Base-by-base conservation (phyloP, 768 basidiomycete species). In the Mycena belliarum region DNA sequence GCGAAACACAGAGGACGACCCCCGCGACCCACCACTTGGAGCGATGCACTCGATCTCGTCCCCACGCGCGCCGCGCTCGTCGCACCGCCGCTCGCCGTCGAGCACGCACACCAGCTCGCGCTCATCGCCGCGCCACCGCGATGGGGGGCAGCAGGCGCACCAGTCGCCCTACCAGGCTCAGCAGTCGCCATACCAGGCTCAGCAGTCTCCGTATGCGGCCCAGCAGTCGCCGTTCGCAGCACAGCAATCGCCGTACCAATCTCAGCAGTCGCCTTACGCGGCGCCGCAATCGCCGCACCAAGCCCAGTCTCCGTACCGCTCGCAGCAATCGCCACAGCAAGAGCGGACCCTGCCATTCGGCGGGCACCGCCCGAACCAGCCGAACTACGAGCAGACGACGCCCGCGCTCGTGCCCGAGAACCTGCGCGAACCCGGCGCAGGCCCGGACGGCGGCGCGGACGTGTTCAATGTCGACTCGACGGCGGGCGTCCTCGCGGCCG, bases 61-160 rank as follows among this genome's bases (percentile, higher is more conserved):
- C 16, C 62, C 62, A 2, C 41, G 48, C 43, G 54, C 62, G 1
- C 61, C 57, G 6, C 62, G 58, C 14, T 57, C 58, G 3, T 45
- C 58, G 7, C 58, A 60, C 52, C 54, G 44, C 51, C 29, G 62
- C 40, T 52, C 53, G 4, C 32, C 54, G 0, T 63, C 61, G 7
- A 60, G 55, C 7, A 60, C 58, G 29, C 29, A 12, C 29, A 32
- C 29, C n/a, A n/a, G n/a, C n/a, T n/a, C n/a, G 7, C 57, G 57
- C 4, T 35, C 50, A 8, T 57, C 62, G 2, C 58, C 58, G 23
- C 62, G 55, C 47, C n/a, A n/a, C n/a, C n/a, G n/a, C n/a, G n/a
- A n/a, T n/a, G n/a, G n/a, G n/a, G n/a, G n/a, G n/a, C n/a, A n/a
- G n/a, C 58, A 55, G 8, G 21, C 42, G 7, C 29, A 32, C 7